Base-by-base conservation (phyloP, 2,329 filamentous ascomycete genomes). In the Metarhizium humberi region DNA sequence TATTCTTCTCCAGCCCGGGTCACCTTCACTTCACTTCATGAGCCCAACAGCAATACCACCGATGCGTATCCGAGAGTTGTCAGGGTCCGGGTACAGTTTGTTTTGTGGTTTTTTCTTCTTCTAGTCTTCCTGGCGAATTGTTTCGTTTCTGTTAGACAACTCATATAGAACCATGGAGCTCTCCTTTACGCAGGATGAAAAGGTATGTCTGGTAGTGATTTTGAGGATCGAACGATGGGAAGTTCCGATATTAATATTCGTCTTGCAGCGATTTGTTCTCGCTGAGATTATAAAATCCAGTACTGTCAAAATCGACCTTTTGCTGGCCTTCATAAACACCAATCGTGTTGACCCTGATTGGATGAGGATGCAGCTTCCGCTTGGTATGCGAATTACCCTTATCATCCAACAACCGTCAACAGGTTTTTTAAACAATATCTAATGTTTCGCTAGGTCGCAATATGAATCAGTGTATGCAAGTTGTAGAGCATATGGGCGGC, bases 211-310 rank as follows among this genome's bases (percentile, higher is more conserved):
- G 40, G 10, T 29, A 49, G 20, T 40, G 5, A 25, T 7, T 46
- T 36, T 43, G 4, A 34, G 10, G 11, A 46, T 13, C 25, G 34
- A 47, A 25, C 3, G 38, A n/a, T 30, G 13, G 10, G 38, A 29
- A 30, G 14, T 48, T 48, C 3, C 25, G 20, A 14, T 20, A 7
- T 18, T 16, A 32, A 25, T 34, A 10, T 38, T 6, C 32, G 3
- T 55, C 36, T 14, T 20, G 5, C 62, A 83, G 80, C 78, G 79
- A 59, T 81, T 81, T 63, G 69, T 82, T 57, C 73, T 83, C 55
- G 77, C 74, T 55, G 80, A 83, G 66, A 78, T 82, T 61, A 77
- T 83, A 67, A 83, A 82, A 62, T 73, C 72, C 57, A 82, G 79
- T 68, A 66, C 72, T 34, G 67, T 82, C 56, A 74, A 79, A 55